A percentile compares a stretch with the other conserved stretches of the same genome.
Evolutionary conservation across 2,329 filamentous ascomycete species (phyloP).

Genomic region (Hypoxylon sp.): DNA sequence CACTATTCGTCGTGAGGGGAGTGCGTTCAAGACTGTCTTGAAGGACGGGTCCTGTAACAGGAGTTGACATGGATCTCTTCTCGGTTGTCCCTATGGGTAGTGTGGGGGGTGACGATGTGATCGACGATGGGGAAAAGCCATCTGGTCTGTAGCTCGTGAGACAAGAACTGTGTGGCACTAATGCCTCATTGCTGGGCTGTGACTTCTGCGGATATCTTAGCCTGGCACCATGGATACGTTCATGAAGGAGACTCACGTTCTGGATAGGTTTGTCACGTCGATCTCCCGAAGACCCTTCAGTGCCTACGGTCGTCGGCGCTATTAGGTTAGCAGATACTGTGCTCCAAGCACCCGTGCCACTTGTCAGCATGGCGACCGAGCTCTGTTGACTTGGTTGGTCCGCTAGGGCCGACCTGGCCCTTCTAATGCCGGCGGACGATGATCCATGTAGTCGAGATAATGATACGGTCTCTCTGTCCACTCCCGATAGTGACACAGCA

Average conservation of each 20-base stretch:
- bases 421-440: not conserved
- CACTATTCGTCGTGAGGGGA: no score
- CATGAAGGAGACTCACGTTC: slow-evolving; percentile 13
- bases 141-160: not conserved
- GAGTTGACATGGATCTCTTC: not conserved
- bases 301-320: not conserved
- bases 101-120: not conserved
- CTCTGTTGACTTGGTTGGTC: slow-evolving; percentile 16
- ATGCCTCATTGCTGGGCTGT: not conserved
- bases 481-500: not conserved
- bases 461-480: not conserved
- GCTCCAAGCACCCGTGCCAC: slow-evolving; percentile 4
- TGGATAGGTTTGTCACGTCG: not conserved
- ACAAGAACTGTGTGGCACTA: not conserved
- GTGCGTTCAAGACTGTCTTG: not conserved
- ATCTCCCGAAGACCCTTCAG: not conserved
- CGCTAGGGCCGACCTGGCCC: not conserved
- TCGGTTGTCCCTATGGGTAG: not conserved
- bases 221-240: not conserved
- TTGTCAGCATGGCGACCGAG: slow-evolving; percentile 13
- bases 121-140: not conserved
- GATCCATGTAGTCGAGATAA: not conserved
- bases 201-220: slow-evolving; percentile 30
- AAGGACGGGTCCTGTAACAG: not conserved
- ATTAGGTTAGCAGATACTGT: not conserved